Base-by-base conservation (phyloP, 805 yeast species). In the Jamesozyma lodderae region DNA sequence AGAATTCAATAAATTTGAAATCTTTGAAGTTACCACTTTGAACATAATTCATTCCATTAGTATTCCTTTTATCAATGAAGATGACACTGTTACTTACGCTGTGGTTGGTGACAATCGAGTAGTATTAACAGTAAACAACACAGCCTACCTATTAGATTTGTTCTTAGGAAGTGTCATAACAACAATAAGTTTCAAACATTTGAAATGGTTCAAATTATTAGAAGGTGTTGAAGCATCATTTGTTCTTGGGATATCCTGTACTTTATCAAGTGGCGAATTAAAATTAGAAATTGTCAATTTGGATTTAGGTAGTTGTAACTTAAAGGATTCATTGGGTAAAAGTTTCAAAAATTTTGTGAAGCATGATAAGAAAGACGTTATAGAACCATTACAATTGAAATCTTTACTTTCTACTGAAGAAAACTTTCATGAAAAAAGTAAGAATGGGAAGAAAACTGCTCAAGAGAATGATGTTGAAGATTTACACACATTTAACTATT, bases 261-360 rank as follows among this genome's bases (percentile, higher is more conserved):
- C 37, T 11, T 33, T 30, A 3, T 37, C 36, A 18, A 37, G 40
- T 27, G 40, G 40, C 10, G 37, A 33, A 28, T 16, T 37, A 14
- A 37, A 59, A 10, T 41, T 60, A 29, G 63, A 59, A 35, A 44
- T 59, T 6, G 46, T 59, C 26, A 60, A 61, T 25, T 55, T 79
- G 27, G 74, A 79, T 42, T 74, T 77, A 25, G 94, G 92, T 4
- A 61, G 73, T 26, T 83, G 84, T 49, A 73, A 72, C 36, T 65
- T 84, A 41, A 72, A 75, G 42, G 87, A 82, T 48, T 75, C 83
- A 10, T 55, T 84, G 21, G 88, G 88, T 20, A 81, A 77, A 51
- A 73, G 79, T 27, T 63, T 60, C 30, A 47, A 42, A 16, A 41
- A 31, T 13, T 41, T 45, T 13, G 32, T 37, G 4, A 31, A 37